Percentiles rank a stretch among this genome's conserved stretches.
These are phyloP conservation scores for Tetrahymena thermophila DNA, from an alignment of 73 alveolate genomes.

Conservation along the genomic window DNA sequence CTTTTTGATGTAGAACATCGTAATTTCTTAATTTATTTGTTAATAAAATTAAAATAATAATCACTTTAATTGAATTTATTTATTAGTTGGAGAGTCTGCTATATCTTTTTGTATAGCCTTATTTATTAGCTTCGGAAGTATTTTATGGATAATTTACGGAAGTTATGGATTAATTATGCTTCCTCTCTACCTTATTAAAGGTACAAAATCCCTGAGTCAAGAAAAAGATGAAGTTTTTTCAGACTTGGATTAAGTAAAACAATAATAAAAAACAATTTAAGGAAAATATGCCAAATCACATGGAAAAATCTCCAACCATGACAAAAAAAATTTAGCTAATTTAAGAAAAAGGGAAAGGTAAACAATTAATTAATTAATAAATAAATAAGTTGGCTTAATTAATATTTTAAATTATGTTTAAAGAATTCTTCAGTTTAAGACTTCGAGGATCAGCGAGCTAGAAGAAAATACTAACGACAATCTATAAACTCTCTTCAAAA, in stretches of 20 bases:
- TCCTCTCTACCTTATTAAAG: slow-evolving; percentile 60
- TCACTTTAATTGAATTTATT: neutral
- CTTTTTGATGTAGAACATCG: slow-evolving; percentile 45
- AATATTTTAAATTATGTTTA: no score
- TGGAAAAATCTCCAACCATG: slow-evolving; percentile 52
- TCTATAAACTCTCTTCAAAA: slow-evolving; percentile 41
- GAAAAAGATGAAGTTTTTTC: slow-evolving; percentile 51
- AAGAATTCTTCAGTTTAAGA: slow-evolving; percentile 26
- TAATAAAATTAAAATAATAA: no score
- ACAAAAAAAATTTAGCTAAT: slow-evolving; percentile 32
- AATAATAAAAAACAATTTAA: slow-evolving; percentile 57
- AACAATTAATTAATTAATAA: neutral
- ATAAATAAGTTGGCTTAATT: no score
- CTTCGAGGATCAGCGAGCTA: slow-evolving; percentile 24
- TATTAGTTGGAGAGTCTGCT: slow-evolving; percentile 26
- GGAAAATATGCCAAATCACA: slow-evolving; percentile 56
- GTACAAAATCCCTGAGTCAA: slow-evolving; percentile 56
- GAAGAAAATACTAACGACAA: slow-evolving; percentile 19
- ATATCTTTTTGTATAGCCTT: slow-evolving; percentile 39
- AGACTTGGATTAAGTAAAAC: slow-evolving; percentile 58
- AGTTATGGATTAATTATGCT: slow-evolving; percentile 62
- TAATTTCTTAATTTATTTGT: neutral
- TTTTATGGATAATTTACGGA: slow-evolving; percentile 45
- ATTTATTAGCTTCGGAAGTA: slow-evolving; percentile 50
- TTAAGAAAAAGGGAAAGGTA: slow-evolving; percentile 56